These are phyloP conservation scores for Fusarium falciforme DNA, from an alignment of 2,329 filamentous ascomycete genomes.

Conservation along the genomic window DNA sequence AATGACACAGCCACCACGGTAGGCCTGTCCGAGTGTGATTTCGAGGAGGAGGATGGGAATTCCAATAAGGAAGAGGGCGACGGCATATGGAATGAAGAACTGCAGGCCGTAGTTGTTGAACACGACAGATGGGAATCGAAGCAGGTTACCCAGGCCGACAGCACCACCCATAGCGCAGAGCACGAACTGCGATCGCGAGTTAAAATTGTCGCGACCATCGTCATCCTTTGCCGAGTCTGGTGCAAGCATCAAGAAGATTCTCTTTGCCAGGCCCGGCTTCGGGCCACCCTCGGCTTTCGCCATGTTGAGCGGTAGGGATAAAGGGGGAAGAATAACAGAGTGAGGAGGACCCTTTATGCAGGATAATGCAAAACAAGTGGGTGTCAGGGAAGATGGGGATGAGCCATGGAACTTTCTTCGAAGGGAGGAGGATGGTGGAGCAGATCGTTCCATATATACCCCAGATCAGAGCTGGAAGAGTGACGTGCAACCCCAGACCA, in stretches of 20 bases:
- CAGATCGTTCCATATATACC: slow-evolving; percentile 18
- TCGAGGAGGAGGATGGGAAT: slow-evolving; percentile 65
- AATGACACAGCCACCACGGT: slow-evolving; percentile 62
- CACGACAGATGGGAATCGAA: slow-evolving; percentile 65
- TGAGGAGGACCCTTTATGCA: not conserved
- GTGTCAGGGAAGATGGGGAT: not conserved
- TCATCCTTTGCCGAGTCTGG: slow-evolving; percentile 41
- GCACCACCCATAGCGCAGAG: slow-evolving; percentile 58
- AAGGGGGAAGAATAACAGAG: not conserved
- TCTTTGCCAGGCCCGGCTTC: slow-evolving; percentile 32
- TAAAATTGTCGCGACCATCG: slow-evolving; percentile 43
- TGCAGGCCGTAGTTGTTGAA: slow-evolving; percentile 68
- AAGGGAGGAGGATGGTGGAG: slow-evolving; percentile 13
- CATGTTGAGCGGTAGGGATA: slow-evolving; percentile 9
- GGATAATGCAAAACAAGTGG: not conserved
- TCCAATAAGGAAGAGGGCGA: slow-evolving; percentile 55
- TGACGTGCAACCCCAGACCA: not conserved
- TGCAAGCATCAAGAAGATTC: slow-evolving; percentile 31
- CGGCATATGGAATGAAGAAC: slow-evolving; percentile 66
- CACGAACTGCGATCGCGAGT: slow-evolving; percentile 42
- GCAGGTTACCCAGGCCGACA: slow-evolving; percentile 65
- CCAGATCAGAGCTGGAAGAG: not conserved
- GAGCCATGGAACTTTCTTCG: slow-evolving; percentile 6
- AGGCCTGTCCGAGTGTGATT: slow-evolving; percentile 74
- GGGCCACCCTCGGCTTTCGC: slow-evolving; percentile 27